Percentiles rank a stretch among this genome's conserved stretches.
phyloP scores from a whole-genome alignment of 768 basidiomycete species.

The Artomyces pyxidatus region DNA sequence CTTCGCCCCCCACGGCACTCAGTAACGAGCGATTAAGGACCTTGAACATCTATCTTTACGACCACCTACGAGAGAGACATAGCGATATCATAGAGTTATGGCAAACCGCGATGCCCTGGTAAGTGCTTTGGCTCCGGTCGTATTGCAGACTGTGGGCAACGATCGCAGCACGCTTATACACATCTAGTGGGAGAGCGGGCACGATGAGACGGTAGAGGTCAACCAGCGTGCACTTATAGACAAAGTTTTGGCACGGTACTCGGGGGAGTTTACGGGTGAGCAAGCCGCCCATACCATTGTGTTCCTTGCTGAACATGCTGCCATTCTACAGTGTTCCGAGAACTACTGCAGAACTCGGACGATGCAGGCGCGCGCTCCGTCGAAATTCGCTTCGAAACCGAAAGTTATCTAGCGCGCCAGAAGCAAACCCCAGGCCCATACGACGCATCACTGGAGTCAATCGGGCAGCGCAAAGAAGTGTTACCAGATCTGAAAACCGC shows the following conservation, averaged over 20 bases:
- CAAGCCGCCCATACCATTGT: neutral
- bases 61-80: too few relatives aligned
- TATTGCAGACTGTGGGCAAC: too few relatives aligned
- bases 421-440: constrained; percentile 4
- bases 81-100: too few relatives aligned
- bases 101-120: constrained; percentile 8
- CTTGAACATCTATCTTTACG: too few relatives aligned
- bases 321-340: constrained; percentile 47
- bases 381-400: constrained; percentile 76
- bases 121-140: too few relatives aligned
- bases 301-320: neutral
- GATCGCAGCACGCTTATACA: too few relatives aligned
- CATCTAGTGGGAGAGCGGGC: constrained; percentile 44
- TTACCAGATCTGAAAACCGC: constrained; percentile 62
- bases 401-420: constrained; percentile 33
- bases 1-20: too few relatives aligned
- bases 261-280: constrained; percentile 81
- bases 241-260: constrained; percentile 93
- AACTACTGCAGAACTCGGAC: constrained; percentile 93
- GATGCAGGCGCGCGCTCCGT: constrained; percentile 73
- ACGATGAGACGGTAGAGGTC: constrained; percentile 81
- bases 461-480: neutral
- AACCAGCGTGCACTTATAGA: constrained; percentile 96
- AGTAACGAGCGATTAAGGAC: too few relatives aligned
- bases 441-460: neutral